Percentiles rank a stretch among this genome's conserved stretches.
Evolutionary conservation across 305 asterid genomes (phyloP).

Genomic region (Fraxinus ornus): DNA sequence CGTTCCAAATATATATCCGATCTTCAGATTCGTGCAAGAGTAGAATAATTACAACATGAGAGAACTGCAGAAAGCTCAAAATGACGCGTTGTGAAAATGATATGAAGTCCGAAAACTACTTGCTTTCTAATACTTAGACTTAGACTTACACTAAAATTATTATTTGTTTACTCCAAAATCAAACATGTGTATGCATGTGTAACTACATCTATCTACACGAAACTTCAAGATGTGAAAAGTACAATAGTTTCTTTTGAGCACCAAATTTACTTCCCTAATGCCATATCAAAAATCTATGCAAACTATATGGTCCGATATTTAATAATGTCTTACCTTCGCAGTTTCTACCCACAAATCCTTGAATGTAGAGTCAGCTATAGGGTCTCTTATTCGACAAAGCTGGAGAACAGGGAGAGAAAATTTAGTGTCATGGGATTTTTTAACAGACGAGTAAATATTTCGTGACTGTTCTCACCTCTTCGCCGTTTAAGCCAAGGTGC

Average conservation of each 20-base stretch:
- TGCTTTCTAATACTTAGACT: not conserved
- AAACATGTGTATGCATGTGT: not conserved
- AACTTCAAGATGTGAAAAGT: not conserved
- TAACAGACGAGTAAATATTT: not conserved
- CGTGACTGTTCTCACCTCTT: constrained; percentile 54
- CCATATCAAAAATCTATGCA: not conserved
- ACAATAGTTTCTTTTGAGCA: not conserved
- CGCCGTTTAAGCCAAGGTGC: constrained; percentile 70
- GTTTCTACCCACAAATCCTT: constrained; percentile 64
- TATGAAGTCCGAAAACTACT: not conserved
- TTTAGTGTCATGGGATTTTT: constrained; percentile 4
- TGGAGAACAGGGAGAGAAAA: constrained; percentile 29
- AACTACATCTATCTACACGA: not conserved
- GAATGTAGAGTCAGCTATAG: constrained; percentile 68
- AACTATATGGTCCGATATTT: not conserved
- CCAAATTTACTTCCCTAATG: not conserved
- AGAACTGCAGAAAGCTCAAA: not conserved
- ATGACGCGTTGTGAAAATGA: not conserved
- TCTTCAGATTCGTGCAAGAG: not conserved
- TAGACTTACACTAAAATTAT: not conserved
- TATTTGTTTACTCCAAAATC: not conserved
- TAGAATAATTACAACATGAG: not conserved
- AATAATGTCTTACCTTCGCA: constrained; percentile 57
- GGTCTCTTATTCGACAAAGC: constrained; percentile 69
- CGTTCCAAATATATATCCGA: not conserved